A percentile compares a stretch with the other conserved stretches of the same genome.
These are phyloP conservation scores for Hibiscus syriacus DNA, from an alignment of 345 rosid genomes.

Conservation along the genomic window DNA sequence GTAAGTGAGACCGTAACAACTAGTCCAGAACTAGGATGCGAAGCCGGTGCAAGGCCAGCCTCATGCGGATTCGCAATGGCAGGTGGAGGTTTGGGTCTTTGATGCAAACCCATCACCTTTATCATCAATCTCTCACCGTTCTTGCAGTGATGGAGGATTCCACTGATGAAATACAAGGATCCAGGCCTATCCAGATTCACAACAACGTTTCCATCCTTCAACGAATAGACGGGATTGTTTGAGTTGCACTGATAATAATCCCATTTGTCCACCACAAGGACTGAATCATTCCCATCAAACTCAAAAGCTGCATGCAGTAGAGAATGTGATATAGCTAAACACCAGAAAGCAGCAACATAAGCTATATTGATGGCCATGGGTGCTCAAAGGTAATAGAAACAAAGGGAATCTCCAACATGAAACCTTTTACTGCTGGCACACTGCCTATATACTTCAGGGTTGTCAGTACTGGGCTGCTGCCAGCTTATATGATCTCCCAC, in stretches of 20 bases:
- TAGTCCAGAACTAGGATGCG: slow-evolving; percentile 30
- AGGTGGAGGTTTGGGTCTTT: slow-evolving; percentile 14
- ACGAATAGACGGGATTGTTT: slow-evolving; percentile 43
- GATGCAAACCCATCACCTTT: slow-evolving; percentile 33
- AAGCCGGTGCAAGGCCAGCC: slow-evolving; percentile 19
- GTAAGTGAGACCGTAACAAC: slow-evolving; percentile 1
- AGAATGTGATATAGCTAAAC: background rate
- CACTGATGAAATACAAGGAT: slow-evolving; percentile 63
- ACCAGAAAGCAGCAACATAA: background rate
- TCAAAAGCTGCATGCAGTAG: slow-evolving; percentile 33
- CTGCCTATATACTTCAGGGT: slow-evolving; percentile 7
- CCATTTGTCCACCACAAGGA: slow-evolving; percentile 39
- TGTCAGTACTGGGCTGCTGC: slow-evolving; percentile 12
- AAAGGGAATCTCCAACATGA: slow-evolving; percentile 25
- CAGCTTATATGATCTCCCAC: slow-evolving; percentile 25
- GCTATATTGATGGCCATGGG: background rate
- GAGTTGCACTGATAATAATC: slow-evolving; percentile 54
- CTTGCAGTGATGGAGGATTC: slow-evolving; percentile 45
- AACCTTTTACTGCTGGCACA: slow-evolving; percentile 25
- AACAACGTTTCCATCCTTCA: slow-evolving; percentile 50
- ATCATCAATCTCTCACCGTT: slow-evolving; percentile 52
- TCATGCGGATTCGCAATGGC: slow-evolving; percentile 26
- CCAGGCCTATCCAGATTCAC: slow-evolving; percentile 48
- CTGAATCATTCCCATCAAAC: slow-evolving; percentile 50
- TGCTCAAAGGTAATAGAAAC: slow-evolving; percentile 1